Percentiles rank a stretch among this genome's conserved stretches.
phyloP scores from a whole-genome alignment of 495 filamentous ascomycete genomes.

The Penicillium flavigenum region DNA sequence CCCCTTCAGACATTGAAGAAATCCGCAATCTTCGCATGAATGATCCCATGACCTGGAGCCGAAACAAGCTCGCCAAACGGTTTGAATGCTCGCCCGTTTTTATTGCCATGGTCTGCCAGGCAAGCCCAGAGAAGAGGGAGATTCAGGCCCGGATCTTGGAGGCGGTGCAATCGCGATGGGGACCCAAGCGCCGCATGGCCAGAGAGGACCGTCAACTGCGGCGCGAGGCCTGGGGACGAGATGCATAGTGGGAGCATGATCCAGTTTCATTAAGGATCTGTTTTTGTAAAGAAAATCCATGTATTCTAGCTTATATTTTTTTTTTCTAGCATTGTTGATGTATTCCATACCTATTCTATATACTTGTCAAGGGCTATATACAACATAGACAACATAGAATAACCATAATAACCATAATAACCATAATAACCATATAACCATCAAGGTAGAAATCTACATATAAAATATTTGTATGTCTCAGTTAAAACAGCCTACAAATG shows the following conservation, averaged over 20 bases:
- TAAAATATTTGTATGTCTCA: neutral
- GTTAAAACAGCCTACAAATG: neutral
- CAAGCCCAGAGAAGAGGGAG: conserved; percentile 47
- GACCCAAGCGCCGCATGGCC: conserved; percentile 64
- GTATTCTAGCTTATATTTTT: conserved; percentile 22
- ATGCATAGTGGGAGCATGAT: conserved; percentile 34
- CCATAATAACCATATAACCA: no score
- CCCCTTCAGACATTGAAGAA: conserved; percentile 68
- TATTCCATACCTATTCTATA: conserved; percentile 9
- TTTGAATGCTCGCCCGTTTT: conserved; percentile 79
- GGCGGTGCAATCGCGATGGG: conserved; percentile 69
- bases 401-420: no score
- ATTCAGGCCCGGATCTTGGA: conserved; percentile 57
- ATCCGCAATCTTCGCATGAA: conserved; percentile 66
- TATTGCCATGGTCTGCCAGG: conserved; percentile 56
- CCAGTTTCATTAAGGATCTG: neutral
- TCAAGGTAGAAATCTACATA: neutral
- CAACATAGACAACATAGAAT: no score
- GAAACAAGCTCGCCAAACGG: conserved; percentile 63
- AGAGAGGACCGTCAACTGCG: conserved; percentile 72
- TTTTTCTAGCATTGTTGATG: conserved; percentile 14
- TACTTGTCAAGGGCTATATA: no score
- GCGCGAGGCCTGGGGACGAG: conserved; percentile 55
- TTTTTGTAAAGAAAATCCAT: conserved; percentile 19
- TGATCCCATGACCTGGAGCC: conserved; percentile 73